These are phyloP conservation scores for Saccharomycopsis selenospora DNA, from an alignment of 805 yeast species.

Conservation along the genomic window DNA sequence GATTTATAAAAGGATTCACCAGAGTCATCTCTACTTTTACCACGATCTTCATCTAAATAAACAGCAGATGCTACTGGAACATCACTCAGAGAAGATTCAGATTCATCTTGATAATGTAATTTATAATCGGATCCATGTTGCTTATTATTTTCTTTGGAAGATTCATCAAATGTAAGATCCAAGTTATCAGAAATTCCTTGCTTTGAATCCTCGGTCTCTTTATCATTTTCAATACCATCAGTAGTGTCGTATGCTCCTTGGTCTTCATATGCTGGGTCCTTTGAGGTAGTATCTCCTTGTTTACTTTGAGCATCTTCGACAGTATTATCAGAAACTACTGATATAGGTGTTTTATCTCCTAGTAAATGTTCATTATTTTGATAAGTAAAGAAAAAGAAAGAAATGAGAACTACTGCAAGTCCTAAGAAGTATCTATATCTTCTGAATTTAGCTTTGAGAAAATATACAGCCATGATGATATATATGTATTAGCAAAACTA, in stretches of 20 bases:
- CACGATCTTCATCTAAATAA: constrained; percentile 6
- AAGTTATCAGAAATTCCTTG: no score
- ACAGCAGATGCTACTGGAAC: constrained; percentile 3
- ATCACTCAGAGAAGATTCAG: neutral
- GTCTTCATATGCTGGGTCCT: neutral
- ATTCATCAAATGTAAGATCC: no score
- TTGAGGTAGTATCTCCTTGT: neutral
- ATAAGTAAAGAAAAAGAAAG: constrained; percentile 6
- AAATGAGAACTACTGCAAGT: constrained; percentile 4
- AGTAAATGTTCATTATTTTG: constrained; percentile 3
- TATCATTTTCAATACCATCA: neutral
- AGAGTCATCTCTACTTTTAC: neutral
- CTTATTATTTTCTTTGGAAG: no score
- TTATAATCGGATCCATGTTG: constrained; percentile 2
- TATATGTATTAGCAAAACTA: no score
- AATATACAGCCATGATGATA: neutral
- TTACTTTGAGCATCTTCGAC: neutral
- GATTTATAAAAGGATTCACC: neutral
- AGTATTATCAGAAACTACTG: neutral
- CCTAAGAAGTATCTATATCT: constrained; percentile 3
- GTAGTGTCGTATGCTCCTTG: neutral
- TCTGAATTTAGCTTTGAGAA: constrained; percentile 5
- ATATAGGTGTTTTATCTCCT: neutral
- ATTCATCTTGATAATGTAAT: neutral
- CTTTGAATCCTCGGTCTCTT: neutral